Conservation (phyloP, 495 filamentous ascomycete genomes). For the Elasticomyces elasticus region DNA sequence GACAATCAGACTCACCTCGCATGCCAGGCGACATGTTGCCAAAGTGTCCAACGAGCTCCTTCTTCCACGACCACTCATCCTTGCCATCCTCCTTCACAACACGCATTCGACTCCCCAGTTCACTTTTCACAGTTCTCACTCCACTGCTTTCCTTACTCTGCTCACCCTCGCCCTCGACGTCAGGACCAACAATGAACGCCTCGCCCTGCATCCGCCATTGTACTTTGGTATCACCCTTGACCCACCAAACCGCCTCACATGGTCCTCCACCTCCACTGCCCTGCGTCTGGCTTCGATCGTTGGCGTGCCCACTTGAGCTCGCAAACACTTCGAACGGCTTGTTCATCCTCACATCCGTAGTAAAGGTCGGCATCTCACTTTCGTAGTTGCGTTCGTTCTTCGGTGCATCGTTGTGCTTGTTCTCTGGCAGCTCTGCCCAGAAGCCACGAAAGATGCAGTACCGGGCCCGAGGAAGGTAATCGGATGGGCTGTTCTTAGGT, state of each 20-base stretch:
- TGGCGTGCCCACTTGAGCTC: conserved; percentile 31
- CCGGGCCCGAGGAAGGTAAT: conserved; percentile 48
- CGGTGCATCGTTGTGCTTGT: conserved; percentile 55
- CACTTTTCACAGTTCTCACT: conserved; percentile 39
- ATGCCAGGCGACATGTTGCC: conserved; percentile 67
- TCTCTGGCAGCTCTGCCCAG: conserved; percentile 58
- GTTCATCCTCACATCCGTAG: conserved; percentile 77
- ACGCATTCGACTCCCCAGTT: conserved; percentile 37
- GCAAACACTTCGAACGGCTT: conserved; percentile 63
- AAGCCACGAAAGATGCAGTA: conserved; percentile 74
- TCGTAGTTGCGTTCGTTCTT: conserved; percentile 59
- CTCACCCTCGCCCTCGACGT: conserved; percentile 39
- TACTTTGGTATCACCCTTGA: conserved; percentile 47
- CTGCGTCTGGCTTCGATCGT: conserved; percentile 29
- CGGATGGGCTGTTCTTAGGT: conserved; percentile 23
- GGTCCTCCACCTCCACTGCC: conserved; percentile 54
- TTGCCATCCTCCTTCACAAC: conserved; percentile 28
- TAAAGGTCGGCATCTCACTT: conserved; percentile 69
- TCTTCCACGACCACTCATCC: conserved; percentile 47
- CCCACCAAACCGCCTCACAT: conserved; percentile 81
- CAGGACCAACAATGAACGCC: conserved; percentile 48
- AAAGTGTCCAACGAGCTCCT: conserved; percentile 76
- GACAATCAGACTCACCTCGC: conserved; percentile 26
- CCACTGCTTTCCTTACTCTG: conserved; percentile 35
- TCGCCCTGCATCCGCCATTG: conserved; percentile 79